Conservation (phyloP, 352 stramenopile species). For the Globisporangium carolinianum region DNA sequence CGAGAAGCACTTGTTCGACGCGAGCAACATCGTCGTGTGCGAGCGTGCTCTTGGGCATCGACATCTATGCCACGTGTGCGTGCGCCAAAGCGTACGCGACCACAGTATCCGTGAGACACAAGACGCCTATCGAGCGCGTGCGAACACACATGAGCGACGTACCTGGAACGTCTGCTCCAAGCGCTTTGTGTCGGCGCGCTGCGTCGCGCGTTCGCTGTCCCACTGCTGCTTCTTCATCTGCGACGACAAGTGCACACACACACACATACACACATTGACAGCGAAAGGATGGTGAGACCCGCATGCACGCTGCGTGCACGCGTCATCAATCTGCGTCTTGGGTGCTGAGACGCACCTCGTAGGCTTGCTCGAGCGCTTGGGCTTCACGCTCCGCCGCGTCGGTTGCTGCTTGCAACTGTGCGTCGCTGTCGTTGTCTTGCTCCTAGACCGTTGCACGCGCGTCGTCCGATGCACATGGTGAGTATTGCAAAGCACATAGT, state of each 20-base stretch:
- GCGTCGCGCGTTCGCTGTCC: constrained; percentile 3
- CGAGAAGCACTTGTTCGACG: constrained; percentile 8
- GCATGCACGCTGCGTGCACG: too few relatives aligned
- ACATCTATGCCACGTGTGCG: not conserved
- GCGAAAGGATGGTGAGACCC: too few relatives aligned
- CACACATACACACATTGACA: too few relatives aligned
- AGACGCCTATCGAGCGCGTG: too few relatives aligned
- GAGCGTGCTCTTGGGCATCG: constrained; percentile 5
- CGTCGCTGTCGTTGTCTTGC: not conserved
- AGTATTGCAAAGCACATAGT: too few relatives aligned
- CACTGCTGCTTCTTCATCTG: constrained; percentile 11
- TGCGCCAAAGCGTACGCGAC: too few relatives aligned
- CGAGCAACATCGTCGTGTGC: constrained; percentile 5
- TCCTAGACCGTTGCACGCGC: too few relatives aligned
- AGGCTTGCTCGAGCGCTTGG: constrained; percentile 2
- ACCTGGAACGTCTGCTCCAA: constrained; percentile 4
- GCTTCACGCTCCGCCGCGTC: not conserved
- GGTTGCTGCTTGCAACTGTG: not conserved
- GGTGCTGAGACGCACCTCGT: constrained; percentile 7
- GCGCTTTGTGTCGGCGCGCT: not conserved
- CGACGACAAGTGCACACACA: not conserved
- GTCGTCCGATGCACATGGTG: too few relatives aligned
- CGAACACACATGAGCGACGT: too few relatives aligned
- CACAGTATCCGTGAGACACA: not conserved
- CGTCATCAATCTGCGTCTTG: not conserved